Base-by-base conservation (phyloP, 371 early-diverging fungal species). In the Actinomortierella wolfii region DNA sequence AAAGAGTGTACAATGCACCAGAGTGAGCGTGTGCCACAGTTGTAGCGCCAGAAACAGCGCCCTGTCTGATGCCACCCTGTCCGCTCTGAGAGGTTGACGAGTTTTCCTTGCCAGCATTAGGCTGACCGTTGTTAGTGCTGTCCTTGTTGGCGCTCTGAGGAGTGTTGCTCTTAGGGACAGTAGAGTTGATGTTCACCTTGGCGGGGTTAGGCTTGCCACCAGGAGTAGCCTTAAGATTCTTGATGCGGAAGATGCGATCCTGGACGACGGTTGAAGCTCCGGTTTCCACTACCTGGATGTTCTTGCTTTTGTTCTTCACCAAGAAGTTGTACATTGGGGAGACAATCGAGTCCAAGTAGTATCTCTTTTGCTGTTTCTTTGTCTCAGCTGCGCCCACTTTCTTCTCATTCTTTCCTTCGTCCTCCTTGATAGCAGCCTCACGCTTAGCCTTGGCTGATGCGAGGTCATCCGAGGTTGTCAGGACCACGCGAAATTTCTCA, bases 211-310 rank as follows among this genome's bases (percentile, higher is more conserved):
- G 51, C 2, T 70, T 44, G 6, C 65, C 71, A 14, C 65, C 61
- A 3, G 71, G 71, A 0, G 43, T 29, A 1, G 65, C 61, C 46
- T 56, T 11, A 14, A 70, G 23, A 9, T 58, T 65, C 29, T 57
- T 65, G 57, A 70, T 64, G 26, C 58, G 51, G 61, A 70, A 70
- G 48, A 64, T 64, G n/a, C 65, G 60, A 46, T 70, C 71, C 52
- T 70, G 71, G 7, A 57, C 61, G 6, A 50, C 11, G 25, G 39
- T 15, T 20, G 49, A 23, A 6, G 23, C 24, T 15, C 23, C 11
- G 9, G 49, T 29, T 29, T 25, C 26, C 17, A n/a, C 51, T 1
- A 17, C 9, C 6, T 2, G 6, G 17, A 29, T 28, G 34, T 34
- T 34, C 34, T 29, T 11, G 34, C 17, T 17, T 29, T 51, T 28